Evolutionary conservation across 352 stramenopile genomes (phyloP), one percentile per base, ranked within the genome.

Genomic region (Phytophthora pini): DNA sequence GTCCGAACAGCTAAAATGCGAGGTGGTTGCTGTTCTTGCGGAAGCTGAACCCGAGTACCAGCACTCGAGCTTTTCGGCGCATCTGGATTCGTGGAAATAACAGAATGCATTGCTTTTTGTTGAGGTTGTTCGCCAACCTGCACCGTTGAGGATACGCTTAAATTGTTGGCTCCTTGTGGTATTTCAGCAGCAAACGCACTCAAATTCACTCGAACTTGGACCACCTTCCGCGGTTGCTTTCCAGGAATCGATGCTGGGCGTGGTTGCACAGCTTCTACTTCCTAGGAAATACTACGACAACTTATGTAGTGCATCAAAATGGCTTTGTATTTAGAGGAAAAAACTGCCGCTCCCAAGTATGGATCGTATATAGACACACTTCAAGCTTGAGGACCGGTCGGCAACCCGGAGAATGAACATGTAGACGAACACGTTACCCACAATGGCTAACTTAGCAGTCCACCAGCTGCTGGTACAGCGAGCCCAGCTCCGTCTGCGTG

Each of bases 131-230:
- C 11, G 31, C 11, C 31, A 34, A 11, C 31, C 11, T 34, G 31
- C 31, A 34, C 8, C 8, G 31, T 45, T 27, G 2, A 46, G 32
- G 29, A 38, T 36, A 8, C 5, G 22, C 17, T n/a, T 11, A n/a
- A 50, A 13, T 66, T 22, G 27, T 1, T 22, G 15, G 0, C 51
- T 9, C 5, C 17, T 49, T 61, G 50, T 20, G 50, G 34, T 20
- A 32, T 24, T 39, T 48, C n/a, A 20, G 44, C 9, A n/a, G 64
- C 46, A 26, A 76, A 73, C 20, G 74, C 70, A 44, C 44, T 80
- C 12, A 88, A 49, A 31, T 71, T 86, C 26, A 88, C 69, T 29
- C 70, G 65, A 17, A 89, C 76, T 26, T 89, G 80, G 0, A 82
- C 70, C 20, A 85, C 73, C 50, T 78, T 68, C 45, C 55, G 73